Evolutionary conservation across 1,139 yeast species (phyloP).

Genomic region (Yamadazyma blattariae): DNA sequence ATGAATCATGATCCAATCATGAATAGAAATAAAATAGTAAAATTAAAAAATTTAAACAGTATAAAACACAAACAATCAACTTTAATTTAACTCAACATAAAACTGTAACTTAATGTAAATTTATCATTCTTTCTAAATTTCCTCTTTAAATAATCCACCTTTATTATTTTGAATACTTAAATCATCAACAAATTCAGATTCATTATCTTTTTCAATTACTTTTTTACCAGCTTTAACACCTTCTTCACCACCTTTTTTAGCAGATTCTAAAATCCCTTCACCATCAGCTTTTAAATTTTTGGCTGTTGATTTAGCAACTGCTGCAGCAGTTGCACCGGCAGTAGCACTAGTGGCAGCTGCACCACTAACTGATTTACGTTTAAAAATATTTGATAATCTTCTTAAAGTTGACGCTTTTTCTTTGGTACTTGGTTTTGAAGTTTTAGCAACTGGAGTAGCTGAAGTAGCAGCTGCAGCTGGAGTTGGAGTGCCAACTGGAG

Average conservation of each 20-base stretch:
- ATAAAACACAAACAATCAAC: too few species aligned
- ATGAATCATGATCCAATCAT: too few species aligned
- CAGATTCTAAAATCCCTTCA: not conserved
- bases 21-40: too few species aligned
- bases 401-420: slow-evolving; percentile 11
- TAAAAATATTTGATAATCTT: slow-evolving; percentile 16
- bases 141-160: slow-evolving; percentile 46
- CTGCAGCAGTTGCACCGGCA: slow-evolving; percentile 4
- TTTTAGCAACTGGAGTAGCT: slow-evolving; percentile 1
- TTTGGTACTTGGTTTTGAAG: slow-evolving; percentile 5
- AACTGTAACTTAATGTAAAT: too few species aligned
- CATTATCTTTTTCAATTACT: slow-evolving; percentile 8
- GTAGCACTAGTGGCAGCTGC: slow-evolving; percentile 6
- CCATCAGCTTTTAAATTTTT: slow-evolving; percentile 1
- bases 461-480: slow-evolving; percentile 4
- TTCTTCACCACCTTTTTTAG: slow-evolving; percentile 2
- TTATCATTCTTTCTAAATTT: slow-evolving; percentile 31
- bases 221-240: slow-evolving; percentile 1
- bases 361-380: slow-evolving; percentile 7
- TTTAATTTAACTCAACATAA: too few species aligned
- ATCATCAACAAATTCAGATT: slow-evolving; percentile 27
- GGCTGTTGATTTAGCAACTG: slow-evolving; percentile 2
- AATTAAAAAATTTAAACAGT: too few species aligned
- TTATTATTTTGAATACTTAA: slow-evolving; percentile 26
- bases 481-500: slow-evolving; percentile 8